These are phyloP conservation scores for Leptodermis oblonga DNA, from an alignment of 257 asterid genomes.

Conservation along the genomic window DNA sequence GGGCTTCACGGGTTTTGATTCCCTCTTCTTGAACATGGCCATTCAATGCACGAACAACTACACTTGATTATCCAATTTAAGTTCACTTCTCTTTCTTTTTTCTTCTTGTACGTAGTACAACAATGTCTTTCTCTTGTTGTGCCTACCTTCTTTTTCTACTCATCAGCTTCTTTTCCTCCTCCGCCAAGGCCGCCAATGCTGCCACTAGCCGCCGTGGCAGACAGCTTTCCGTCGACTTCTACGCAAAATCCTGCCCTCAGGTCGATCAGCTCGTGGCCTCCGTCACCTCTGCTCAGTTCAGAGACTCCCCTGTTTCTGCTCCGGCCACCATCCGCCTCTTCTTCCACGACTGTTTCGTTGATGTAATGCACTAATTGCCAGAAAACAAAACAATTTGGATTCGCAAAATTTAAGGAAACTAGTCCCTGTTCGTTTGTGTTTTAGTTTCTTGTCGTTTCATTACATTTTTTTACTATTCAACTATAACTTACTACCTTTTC, in stretches of 20 bases:
- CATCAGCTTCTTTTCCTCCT: slow-evolving; percentile 20
- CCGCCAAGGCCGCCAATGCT: slow-evolving; percentile 5
- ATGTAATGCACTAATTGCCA: slow-evolving; percentile 32
- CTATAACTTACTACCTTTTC: too few relatives aligned
- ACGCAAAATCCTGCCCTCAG: slow-evolving; percentile 77
- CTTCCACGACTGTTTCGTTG: slow-evolving; percentile 95
- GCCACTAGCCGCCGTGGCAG: not conserved
- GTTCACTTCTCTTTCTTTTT: slow-evolving; percentile 12
- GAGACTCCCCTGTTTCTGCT: slow-evolving; percentile 63
- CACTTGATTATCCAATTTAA: slow-evolving; percentile 16
- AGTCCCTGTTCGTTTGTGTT: too few relatives aligned
- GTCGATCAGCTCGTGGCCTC: slow-evolving; percentile 66
- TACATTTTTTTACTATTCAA: too few relatives aligned
- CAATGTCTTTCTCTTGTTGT: slow-evolving; percentile 33
- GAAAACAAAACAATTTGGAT: too few relatives aligned
- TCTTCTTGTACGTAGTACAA: slow-evolving; percentile 19
- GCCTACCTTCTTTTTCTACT: slow-evolving; percentile 21
- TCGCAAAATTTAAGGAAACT: too few relatives aligned
- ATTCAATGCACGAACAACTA: slow-evolving; percentile 19
- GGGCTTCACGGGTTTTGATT: slow-evolving; percentile 62
- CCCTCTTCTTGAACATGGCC: slow-evolving; percentile 34
- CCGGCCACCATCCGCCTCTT: slow-evolving; percentile 98
- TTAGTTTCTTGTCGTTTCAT: too few relatives aligned
- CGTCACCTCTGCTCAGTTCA: slow-evolving; percentile 66
- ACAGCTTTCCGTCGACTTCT: slow-evolving; percentile 53